Evolutionary conservation across 495 filamentous ascomycete genomes (phyloP).

Genomic region (Aspergillus cavernicola): DNA sequence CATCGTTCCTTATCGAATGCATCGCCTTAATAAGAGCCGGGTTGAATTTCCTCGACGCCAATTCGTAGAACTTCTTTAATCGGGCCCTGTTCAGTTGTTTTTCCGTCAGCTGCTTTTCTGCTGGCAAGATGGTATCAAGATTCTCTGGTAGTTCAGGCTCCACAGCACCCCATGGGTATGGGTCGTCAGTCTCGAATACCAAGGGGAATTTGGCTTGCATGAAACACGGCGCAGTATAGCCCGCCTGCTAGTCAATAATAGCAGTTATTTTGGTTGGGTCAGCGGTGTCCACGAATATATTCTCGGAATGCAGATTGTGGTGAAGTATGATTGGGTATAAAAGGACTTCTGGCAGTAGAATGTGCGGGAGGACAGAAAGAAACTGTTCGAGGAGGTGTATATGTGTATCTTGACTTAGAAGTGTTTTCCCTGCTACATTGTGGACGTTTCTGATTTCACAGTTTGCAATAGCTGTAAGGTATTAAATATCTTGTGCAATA

Average conservation of each 20-base stretch:
- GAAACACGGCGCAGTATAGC: conserved; percentile 15
- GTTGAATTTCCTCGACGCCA: conserved; percentile 24
- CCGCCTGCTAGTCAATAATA: conserved; percentile 23
- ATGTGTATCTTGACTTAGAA: conserved; percentile 2
- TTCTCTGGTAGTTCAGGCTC: conserved; percentile 16
- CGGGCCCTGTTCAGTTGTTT: conserved; percentile 12
- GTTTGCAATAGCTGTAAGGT: conserved; percentile 13
- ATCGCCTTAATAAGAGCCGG: conserved; percentile 14
- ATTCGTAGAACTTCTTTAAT: conserved; percentile 20
- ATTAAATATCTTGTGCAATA: too few relatives aligned
- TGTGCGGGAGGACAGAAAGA: conserved; percentile 14
- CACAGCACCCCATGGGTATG: conserved; percentile 20
- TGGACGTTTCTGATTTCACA: conserved; percentile 14
- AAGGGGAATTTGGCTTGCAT: conserved; percentile 21
- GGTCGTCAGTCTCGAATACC: conserved; percentile 15
- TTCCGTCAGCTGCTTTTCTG: conserved; percentile 9
- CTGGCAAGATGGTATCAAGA: conserved; percentile 13
- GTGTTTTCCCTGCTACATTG: conserved; percentile 1
- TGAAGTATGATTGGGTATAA: conserved; percentile 14
- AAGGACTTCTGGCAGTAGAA: conserved; percentile 14
- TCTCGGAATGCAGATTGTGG: conserved; percentile 20
- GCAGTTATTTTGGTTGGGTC: conserved; percentile 22
- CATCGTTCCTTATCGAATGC: conserved; percentile 18
- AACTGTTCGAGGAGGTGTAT: conserved; percentile 17
- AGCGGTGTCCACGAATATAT: conserved; percentile 19